Percentiles rank a stretch among this genome's conserved stretches.
These are phyloP conservation scores for Bretziella fagacearum DNA, from an alignment of 2,329 filamentous ascomycete genomes.

Conservation along the genomic window DNA sequence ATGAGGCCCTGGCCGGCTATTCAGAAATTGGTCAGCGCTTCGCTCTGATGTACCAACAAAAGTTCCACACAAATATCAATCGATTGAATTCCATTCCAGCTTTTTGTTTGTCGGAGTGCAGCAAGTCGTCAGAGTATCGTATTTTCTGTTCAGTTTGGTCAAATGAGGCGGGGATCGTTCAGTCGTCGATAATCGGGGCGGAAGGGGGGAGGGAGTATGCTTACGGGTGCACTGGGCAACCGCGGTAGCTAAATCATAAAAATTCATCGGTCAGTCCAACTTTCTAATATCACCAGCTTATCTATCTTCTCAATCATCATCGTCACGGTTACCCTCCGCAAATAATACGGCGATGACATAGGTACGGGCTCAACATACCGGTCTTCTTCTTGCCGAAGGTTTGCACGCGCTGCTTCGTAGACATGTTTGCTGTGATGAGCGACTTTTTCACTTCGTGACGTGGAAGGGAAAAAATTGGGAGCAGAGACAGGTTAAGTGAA, in stretches of 20 bases:
- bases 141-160: background rate
- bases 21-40: slow-evolving; percentile 14
- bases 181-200: background rate
- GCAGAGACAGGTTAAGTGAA: slow-evolving; percentile 14
- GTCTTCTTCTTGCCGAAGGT: slow-evolving; percentile 99
- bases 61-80: background rate
- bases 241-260: slow-evolving; percentile 38
- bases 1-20: slow-evolving; percentile 52
- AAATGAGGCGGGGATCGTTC: background rate
- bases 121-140: background rate
- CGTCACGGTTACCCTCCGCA: background rate
- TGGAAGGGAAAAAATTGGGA: slow-evolving; percentile 15
- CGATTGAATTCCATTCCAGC: slow-evolving; percentile 1
- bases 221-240: slow-evolving; percentile 76
- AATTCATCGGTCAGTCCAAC: slow-evolving; percentile 3
- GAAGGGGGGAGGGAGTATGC: slow-evolving; percentile 4
- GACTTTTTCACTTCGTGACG: slow-evolving; percentile 17
- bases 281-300: background rate
- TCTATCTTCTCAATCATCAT: background rate
- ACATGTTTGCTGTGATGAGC: slow-evolving; percentile 42
- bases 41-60: slow-evolving; percentile 1
- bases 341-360: background rate
- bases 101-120: too few relatives aligned
- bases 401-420: slow-evolving; percentile 68
- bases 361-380: slow-evolving; percentile 22